Base-by-base conservation (phyloP, 805 yeast genomes). In the Cyberlindnera xylosilytica region DNA sequence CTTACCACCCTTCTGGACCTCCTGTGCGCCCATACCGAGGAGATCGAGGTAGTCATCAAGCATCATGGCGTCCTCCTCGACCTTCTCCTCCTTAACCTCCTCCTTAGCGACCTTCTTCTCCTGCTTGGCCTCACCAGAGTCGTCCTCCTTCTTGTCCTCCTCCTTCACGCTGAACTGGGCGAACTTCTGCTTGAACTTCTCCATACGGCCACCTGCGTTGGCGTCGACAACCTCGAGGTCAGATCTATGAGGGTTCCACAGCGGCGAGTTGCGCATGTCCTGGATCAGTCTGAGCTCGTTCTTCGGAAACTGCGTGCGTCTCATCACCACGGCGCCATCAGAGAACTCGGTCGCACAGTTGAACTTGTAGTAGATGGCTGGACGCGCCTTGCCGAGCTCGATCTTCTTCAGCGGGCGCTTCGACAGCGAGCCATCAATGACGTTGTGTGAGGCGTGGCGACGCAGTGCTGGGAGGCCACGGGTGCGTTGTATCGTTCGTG, bases 291-390 rank as follows among this genome's bases (percentile, higher is more conserved):
- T 74, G 56, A 87, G 70, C 58, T 93, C 97, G 40, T 77, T 82
- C 56, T 87, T 85, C 10, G 99, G 99, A 46, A 80, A 87, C 51
- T 86, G 95, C 1, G 96, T 80, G 55, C 86, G 76, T 65, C 99
- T 77, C 27, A 69, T 70, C 26, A 89, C 72, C 2, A 95, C 96
- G 23, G 97, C 85, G 2, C 99, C 99, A 62, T 93, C 99, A 51
- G 95, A 83, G 45, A 90, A 73, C 65, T 91, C 96, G n/a, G 93
- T 90, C 28, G 74, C 65, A 24, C 90, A 84, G 50, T 91, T 89
- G 62, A 93, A 93, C 63, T 87, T 87, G 67, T 91, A 78, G 65
- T 87, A 90, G 31, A 93, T 84, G 26, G 97, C 89, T 2, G 98
- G 97, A 65, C 97, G 79, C 15, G 96, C 89, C 61, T 85, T 85